Conservation (phyloP, 352 stramenopile genomes). For the Globisporangium abappressorium region DNA sequence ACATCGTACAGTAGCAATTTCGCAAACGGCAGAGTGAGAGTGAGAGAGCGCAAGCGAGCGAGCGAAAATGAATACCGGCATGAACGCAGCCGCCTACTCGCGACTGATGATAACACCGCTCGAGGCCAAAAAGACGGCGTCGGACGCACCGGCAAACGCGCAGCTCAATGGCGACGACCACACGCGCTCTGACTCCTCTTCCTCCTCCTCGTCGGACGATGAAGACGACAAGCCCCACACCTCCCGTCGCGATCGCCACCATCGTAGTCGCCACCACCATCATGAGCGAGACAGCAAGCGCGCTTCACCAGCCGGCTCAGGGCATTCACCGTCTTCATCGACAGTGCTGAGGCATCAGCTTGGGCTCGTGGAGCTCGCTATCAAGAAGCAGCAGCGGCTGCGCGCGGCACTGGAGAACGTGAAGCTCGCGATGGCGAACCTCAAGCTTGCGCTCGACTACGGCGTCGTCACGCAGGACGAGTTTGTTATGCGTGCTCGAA, state of each 20-base stretch:
- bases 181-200: not conserved
- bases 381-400: conserved; percentile 21
- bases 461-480: not conserved
- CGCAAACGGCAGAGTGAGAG: too few relatives aligned
- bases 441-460: conserved; percentile 8
- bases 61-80: too few relatives aligned
- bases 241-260: not conserved
- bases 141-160: too few relatives aligned
- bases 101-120: not conserved
- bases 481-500: not conserved
- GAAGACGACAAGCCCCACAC: not conserved
- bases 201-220: not conserved
- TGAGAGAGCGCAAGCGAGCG: not conserved
- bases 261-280: not conserved
- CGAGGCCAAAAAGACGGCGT: not conserved
- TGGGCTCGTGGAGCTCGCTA: conserved; percentile 22
- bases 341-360: not conserved
- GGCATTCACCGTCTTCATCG: not conserved
- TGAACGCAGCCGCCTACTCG: not conserved
- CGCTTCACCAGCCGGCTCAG: not conserved
- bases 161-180: not conserved
- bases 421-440: conserved; percentile 3
- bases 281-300: not conserved
- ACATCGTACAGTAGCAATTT: too few relatives aligned
- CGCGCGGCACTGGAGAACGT: conserved; percentile 1